Base-by-base conservation (phyloP, 1,139 yeast species). In the Yamadazyma trypodendri region DNA sequence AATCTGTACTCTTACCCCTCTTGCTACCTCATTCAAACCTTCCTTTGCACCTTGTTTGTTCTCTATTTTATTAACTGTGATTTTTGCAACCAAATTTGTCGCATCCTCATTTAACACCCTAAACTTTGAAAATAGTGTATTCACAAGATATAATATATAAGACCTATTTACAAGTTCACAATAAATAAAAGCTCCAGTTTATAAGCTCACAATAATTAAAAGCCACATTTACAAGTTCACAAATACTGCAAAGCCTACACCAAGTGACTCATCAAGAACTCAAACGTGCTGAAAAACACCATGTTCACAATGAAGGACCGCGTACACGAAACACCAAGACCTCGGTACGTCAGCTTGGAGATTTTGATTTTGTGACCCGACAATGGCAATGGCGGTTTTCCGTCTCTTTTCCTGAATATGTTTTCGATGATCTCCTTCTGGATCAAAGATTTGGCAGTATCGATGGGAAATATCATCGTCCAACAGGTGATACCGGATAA, bases 401-500 rank as follows among this genome's bases (percentile, higher is more conserved):
- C 81, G 37, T 69, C 65, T 40, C 65, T 64, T 35, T 60, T 62
- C 31, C 86, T 61, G 37, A 84, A 62, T n/a, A 82, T 78, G 46
- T 80, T 78, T 15, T 81, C 68, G 25, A 86, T 84, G 8, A 83
- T 71, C 50, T 86, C 94, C 41, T 84, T 76, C 55, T 87, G 96
- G 32, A 79, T 72, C 42, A 81, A 69, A 2, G 90, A 78, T 56
- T 88, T 87, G 43, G 82, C 68, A 0, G 95, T 86, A 55, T 87
- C 96, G 2, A 88, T 57, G 0, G 96, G 96, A 61, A 84, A 87
- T 2, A 86, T 80, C 2, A 79, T 56, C 2, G 78, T 60, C 94
- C 95, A 86, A 35, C 88, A 74, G 13, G 81, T 60, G 10, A 81
- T 75, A 1, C 96, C 96, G 2, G 94, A 79, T 25, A 81, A 48